Evolutionary conservation across 805 yeast species (phyloP).

Genomic region (Blastobotrys muscicola): DNA sequence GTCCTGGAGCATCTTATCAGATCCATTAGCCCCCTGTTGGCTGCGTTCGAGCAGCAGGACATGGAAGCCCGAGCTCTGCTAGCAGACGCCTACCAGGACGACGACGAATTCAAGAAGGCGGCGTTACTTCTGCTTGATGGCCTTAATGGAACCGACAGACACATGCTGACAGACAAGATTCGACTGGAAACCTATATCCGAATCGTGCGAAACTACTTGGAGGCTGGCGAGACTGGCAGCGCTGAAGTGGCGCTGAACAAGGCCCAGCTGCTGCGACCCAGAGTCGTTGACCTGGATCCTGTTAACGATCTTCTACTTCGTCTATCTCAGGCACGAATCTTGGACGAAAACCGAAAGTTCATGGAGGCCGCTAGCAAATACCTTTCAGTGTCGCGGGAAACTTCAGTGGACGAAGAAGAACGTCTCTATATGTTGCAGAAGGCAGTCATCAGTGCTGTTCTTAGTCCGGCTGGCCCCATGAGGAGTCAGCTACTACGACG

Average conservation of each 20-base stretch:
- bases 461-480: slow-evolving; percentile 27
- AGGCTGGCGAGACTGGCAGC: slow-evolving; percentile 19
- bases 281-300: slow-evolving; percentile 7
- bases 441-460: slow-evolving; percentile 22
- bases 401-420: slow-evolving; percentile 20
- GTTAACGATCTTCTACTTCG: slow-evolving; percentile 18
- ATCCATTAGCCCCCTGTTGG: slow-evolving; percentile 13
- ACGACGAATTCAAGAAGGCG: slow-evolving; percentile 14
- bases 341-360: slow-evolving; percentile 22
- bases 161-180: slow-evolving; percentile 15
- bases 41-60: slow-evolving; percentile 20
- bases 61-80: slow-evolving; percentile 16
- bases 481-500: slow-evolving; percentile 20
- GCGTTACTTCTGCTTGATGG: slow-evolving; percentile 20
- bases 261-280: slow-evolving; percentile 19
- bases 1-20: neutral
- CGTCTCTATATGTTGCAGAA: slow-evolving; percentile 18
- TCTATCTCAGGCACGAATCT: slow-evolving; percentile 25
- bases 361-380: slow-evolving; percentile 25
- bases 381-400: slow-evolving; percentile 20
- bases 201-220: slow-evolving; percentile 21
- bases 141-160: slow-evolving; percentile 9
- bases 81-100: slow-evolving; percentile 18
- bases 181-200: slow-evolving; percentile 18
- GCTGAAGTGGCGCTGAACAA: slow-evolving; percentile 21